Evolutionary conservation across 805 yeast genomes (phyloP).

Genomic region (Metschnikowia orientalis): DNA sequence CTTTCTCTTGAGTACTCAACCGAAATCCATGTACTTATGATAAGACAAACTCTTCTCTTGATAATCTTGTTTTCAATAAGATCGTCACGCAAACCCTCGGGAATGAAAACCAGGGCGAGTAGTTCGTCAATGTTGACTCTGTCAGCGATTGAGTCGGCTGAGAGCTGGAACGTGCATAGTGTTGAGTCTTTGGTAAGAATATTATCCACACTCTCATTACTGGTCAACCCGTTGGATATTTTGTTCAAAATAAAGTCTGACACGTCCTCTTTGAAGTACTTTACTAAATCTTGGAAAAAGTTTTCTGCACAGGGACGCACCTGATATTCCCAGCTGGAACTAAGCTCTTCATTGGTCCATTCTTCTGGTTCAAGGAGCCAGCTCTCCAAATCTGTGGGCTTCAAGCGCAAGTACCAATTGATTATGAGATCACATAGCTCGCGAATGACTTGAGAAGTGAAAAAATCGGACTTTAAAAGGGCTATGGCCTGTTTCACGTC

Average conservation of each 20-base stretch:
- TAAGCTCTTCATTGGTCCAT: conserved; percentile 80
- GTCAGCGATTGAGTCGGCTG: conserved; percentile 61
- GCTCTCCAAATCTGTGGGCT: conserved; percentile 70
- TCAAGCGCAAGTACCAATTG: conserved; percentile 66
- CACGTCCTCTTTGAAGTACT: conserved; percentile 54
- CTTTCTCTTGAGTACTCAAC: conserved; percentile 59
- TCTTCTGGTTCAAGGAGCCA: conserved; percentile 91
- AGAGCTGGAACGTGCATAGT: conserved; percentile 76
- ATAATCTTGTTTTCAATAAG: conserved; percentile 53
- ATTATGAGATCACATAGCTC: conserved; percentile 64
- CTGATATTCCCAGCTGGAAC: conserved; percentile 76
- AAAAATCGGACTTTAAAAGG: conserved; percentile 49
- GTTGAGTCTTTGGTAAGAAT: conserved; percentile 73
- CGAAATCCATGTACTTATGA: conserved; percentile 77
- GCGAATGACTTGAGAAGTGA: conserved; percentile 52
- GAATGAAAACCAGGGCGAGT: conserved; percentile 58
- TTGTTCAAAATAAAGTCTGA: conserved; percentile 54
- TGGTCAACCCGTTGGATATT: conserved; percentile 42
- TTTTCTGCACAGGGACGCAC: conserved; percentile 84
- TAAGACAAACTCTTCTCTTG: conserved; percentile 70
- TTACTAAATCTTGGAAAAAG: conserved; percentile 70
- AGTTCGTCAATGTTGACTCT: conserved; percentile 65
- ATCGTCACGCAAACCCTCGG: conserved; percentile 51
- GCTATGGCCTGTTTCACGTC: conserved; percentile 58
- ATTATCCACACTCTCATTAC: conserved; percentile 37